These are phyloP conservation scores for Serpula lacrymans DNA, from an alignment of 768 basidiomycete species.

Conservation along the genomic window DNA sequence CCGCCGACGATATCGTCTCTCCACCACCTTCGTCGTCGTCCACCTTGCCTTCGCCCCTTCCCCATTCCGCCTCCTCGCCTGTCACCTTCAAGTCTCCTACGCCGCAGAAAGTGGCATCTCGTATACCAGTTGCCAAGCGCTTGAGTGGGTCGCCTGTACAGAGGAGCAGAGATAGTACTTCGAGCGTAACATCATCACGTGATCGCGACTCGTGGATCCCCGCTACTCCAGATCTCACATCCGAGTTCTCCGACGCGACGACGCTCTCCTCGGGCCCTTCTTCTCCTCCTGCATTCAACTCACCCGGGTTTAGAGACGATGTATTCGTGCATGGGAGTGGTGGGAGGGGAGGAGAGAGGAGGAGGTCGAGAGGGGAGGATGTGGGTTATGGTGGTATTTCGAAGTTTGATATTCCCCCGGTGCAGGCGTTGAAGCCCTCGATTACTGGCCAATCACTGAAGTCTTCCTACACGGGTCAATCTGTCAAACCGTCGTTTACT, in stretches of 20 bases:
- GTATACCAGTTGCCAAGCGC: conserved; percentile 28
- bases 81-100: conserved; percentile 21
- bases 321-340: no score
- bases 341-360: no score
- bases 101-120: conserved; percentile 12
- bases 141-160: conserved; percentile 22
- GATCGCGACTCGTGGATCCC: conserved; percentile 31
- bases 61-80: conserved; percentile 11
- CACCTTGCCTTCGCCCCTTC: conserved; percentile 12
- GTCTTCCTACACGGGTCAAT: conserved; percentile 12
- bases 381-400: no score
- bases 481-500: conserved; percentile 21
- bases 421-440: conserved; percentile 22
- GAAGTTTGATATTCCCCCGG: conserved; percentile 14
- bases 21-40: conserved; percentile 8
- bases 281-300: conserved; percentile 44
- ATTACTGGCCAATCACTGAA: conserved; percentile 27
- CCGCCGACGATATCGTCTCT: conserved; percentile 20
- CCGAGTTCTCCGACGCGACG: conserved; percentile 57
- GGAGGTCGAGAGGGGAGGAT: no score
- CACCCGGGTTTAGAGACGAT: no score
- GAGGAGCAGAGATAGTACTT: conserved; percentile 23
- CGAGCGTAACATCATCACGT: conserved; percentile 21
- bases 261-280: conserved; percentile 54
- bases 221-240: conserved; percentile 58